Evolutionary conservation across 129 eudicot genomes (phyloP).

Genomic region (Silybum marianum): DNA sequence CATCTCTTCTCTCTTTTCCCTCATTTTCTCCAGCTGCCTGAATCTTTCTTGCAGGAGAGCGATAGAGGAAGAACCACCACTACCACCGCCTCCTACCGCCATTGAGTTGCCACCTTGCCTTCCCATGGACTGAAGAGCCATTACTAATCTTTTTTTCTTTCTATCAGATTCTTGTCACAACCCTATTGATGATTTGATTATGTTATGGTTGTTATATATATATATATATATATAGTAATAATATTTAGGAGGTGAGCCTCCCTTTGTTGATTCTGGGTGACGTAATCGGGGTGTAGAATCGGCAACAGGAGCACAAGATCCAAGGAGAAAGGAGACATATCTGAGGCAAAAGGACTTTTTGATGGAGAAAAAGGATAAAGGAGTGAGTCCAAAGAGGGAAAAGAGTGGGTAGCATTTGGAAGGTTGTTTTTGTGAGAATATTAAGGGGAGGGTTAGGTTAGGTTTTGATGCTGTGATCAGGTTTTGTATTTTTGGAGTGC

Average conservation of each 20-base stretch:
- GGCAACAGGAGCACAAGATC: constrained; percentile 40
- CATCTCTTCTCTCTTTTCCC: constrained; percentile 49
- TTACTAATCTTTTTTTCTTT: constrained; percentile 5
- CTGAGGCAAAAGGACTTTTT: constrained; percentile 46
- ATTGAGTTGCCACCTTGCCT: constrained; percentile 31
- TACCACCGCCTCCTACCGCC: constrained; percentile 31
- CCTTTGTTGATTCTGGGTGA: constrained; percentile 41
- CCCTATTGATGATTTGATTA: constrained; percentile 23
- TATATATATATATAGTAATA: background rate
- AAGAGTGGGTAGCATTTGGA: constrained; percentile 42
- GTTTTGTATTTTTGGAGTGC: constrained; percentile 11
- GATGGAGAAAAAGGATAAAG: constrained; percentile 37
- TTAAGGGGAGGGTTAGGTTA: constrained; percentile 23
- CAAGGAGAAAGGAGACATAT: constrained; percentile 40
- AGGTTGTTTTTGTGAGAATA: constrained; percentile 38
- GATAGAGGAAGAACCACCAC: constrained; percentile 44
- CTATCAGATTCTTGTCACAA: constrained; percentile 6
- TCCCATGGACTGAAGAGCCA: constrained; percentile 30
- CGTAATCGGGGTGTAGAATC: constrained; percentile 31
- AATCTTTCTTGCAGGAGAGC: constrained; percentile 65
- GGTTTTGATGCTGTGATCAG: constrained; percentile 41
- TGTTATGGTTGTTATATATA: background rate
- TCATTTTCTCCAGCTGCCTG: constrained; percentile 51
- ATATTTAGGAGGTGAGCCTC: constrained; percentile 21
- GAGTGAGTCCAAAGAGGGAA: constrained; percentile 27